Evolutionary conservation across 1,139 yeast genomes (phyloP).

Genomic region (Yamadazyma sp.): DNA sequence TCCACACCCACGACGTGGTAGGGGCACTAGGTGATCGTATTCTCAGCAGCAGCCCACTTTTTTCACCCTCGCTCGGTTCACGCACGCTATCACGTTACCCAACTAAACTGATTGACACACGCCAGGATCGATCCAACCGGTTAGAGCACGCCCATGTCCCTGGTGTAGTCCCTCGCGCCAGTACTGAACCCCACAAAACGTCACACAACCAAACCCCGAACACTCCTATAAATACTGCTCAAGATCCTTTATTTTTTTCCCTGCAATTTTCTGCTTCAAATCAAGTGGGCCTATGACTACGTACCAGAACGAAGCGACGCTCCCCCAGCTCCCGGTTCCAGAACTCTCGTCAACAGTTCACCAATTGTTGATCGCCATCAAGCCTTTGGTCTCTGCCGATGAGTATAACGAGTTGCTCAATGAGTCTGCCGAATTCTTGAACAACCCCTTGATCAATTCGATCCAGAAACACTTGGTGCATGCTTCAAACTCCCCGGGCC

Average conservation of each 20-base stretch:
- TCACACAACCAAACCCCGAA: too few species aligned
- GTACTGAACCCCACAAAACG: constrained; percentile 2
- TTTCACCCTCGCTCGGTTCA: too few species aligned
- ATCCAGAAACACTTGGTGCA: constrained; percentile 56
- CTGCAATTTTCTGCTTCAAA: too few species aligned
- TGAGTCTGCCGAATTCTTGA: constrained; percentile 46
- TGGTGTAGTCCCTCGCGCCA: not conserved
- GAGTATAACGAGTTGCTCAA: constrained; percentile 40
- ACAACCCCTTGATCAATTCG: constrained; percentile 37
- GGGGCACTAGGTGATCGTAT: too few species aligned
- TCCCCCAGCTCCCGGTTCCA: constrained; percentile 60
- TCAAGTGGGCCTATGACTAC: too few species aligned
- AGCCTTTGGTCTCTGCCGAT: constrained; percentile 47
- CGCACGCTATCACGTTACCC: too few species aligned
- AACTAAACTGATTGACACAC: too few species aligned
- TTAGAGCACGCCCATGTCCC: not conserved
- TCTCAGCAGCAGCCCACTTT: too few species aligned
- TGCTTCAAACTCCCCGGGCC: constrained; percentile 37
- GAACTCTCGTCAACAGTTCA: constrained; percentile 42
- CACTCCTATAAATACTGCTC: too few species aligned
- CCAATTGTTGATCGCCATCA: constrained; percentile 48
- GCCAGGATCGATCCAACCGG: too few species aligned
- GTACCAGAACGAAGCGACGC: constrained; percentile 21
- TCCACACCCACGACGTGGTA: too few species aligned
- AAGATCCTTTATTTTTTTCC: too few species aligned